Evolutionary conservation across 805 yeast species (phyloP).

Genomic region (Monosporozyma yasuniensis): DNA sequence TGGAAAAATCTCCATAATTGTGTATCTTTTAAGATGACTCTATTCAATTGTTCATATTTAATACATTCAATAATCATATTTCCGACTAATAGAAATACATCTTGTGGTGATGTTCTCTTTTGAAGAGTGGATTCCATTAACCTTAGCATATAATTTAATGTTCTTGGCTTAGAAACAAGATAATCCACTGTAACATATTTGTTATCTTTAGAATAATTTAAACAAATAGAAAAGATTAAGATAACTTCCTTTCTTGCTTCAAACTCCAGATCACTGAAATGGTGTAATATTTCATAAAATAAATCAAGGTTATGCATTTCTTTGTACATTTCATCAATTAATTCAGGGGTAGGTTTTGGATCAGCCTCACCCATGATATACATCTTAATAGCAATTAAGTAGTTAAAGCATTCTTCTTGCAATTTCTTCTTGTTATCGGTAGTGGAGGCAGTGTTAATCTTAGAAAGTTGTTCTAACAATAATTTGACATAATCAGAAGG

Average conservation of each 20-base stretch:
- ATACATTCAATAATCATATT: constrained; percentile 77
- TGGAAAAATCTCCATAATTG: constrained; percentile 76
- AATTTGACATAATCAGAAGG: constrained; percentile 76
- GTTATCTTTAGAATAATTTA: constrained; percentile 68
- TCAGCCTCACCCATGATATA: constrained; percentile 57
- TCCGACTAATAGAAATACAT: constrained; percentile 66
- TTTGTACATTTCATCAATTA: constrained; percentile 63
- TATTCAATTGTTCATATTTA: constrained; percentile 62
- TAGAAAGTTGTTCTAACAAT: constrained; percentile 61
- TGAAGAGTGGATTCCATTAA: constrained; percentile 56
- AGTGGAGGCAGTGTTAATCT: constrained; percentile 39
- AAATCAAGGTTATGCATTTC: constrained; percentile 70
- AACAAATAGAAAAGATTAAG: constrained; percentile 59
- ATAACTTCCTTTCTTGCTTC: constrained; percentile 83
- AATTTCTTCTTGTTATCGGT: constrained; percentile 34
- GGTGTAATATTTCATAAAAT: constrained; percentile 49
- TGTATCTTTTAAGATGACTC: constrained; percentile 48
- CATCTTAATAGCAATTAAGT: constrained; percentile 53
- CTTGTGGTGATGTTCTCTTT: constrained; percentile 28
- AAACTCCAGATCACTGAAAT: constrained; percentile 66
- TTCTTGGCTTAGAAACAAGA: constrained; percentile 55
- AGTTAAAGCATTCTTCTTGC: constrained; percentile 67
- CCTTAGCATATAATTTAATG: constrained; percentile 50
- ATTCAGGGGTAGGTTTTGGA: constrained; percentile 53
- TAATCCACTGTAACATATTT: constrained; percentile 85